Conservation (phyloP, 2,329 filamentous ascomycete species). For the Talaromyces albobiverticillius region DNA sequence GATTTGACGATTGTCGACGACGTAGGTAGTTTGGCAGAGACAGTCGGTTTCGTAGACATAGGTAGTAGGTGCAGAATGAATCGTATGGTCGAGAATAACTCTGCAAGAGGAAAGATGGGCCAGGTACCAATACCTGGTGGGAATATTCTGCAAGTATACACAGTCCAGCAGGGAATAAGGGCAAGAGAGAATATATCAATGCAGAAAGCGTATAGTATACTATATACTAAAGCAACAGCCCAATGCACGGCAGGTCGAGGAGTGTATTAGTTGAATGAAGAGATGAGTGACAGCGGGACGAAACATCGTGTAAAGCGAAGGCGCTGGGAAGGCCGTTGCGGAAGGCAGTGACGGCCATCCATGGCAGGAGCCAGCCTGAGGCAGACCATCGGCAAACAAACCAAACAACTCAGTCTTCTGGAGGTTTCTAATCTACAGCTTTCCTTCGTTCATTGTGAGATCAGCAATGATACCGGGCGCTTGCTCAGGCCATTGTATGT, state of each 20-base stretch:
- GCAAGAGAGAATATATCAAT: slow-evolving; percentile 2
- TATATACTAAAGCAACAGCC: neutral
- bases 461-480: no score
- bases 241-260: neutral
- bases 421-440: neutral
- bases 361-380: neutral
- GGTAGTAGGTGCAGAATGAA: neutral
- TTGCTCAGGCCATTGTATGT: no score
- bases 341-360: neutral
- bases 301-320: neutral
- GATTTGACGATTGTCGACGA: neutral
- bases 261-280: neutral
- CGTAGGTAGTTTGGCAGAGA: no score
- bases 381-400: neutral
- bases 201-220: slow-evolving; percentile 7
- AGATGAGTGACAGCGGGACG: neutral
- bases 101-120: neutral
- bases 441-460: no score
- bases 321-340: neutral
- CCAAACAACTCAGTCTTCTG: neutral
- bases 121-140: neutral
- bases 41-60: neutral
- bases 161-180: neutral
- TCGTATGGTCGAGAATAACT: neutral
- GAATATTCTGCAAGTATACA: neutral